phyloP scores from a whole-genome alignment of 441 rosid species.

The Gossypium trilobum region DNA sequence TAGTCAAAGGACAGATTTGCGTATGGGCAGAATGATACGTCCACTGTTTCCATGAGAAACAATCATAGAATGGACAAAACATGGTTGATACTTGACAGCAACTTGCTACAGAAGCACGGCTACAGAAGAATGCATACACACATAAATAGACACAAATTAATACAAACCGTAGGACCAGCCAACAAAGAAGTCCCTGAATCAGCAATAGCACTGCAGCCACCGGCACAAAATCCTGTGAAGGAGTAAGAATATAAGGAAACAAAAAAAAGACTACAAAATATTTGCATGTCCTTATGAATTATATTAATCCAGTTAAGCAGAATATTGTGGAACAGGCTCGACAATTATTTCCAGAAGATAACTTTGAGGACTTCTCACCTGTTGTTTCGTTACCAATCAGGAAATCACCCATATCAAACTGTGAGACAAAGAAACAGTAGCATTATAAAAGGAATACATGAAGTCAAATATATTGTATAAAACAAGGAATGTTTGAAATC shows the following conservation, averaged over 20 bases:
- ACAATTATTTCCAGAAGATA: neutral
- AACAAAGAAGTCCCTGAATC: slow-evolving; percentile 81
- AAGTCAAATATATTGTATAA: neutral
- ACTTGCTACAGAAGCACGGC: neutral
- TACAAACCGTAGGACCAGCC: slow-evolving; percentile 72
- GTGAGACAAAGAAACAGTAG: slow-evolving; percentile 13
- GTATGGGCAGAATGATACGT: neutral
- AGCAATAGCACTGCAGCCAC: slow-evolving; percentile 71
- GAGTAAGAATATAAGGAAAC: neutral
- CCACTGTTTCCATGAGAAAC: neutral
- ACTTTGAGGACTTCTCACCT: slow-evolving; percentile 31
- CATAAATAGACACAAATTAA: neutral
- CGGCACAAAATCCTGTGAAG: slow-evolving; percentile 50
- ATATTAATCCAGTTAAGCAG: neutral
- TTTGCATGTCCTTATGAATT: neutral
- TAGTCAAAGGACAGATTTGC: neutral
- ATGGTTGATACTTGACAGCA: neutral
- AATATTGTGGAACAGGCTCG: neutral
- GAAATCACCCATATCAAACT: slow-evolving; percentile 85
- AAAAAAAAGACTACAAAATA: neutral
- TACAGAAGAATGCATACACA: neutral
- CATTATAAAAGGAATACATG: neutral
- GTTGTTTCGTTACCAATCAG: slow-evolving; percentile 57
- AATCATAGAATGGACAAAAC: slow-evolving; percentile 4
- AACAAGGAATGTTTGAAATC: neutral